Conservation (phyloP, 2,329 filamentous ascomycete species). For the Emergomyces pasteurianus region DNA sequence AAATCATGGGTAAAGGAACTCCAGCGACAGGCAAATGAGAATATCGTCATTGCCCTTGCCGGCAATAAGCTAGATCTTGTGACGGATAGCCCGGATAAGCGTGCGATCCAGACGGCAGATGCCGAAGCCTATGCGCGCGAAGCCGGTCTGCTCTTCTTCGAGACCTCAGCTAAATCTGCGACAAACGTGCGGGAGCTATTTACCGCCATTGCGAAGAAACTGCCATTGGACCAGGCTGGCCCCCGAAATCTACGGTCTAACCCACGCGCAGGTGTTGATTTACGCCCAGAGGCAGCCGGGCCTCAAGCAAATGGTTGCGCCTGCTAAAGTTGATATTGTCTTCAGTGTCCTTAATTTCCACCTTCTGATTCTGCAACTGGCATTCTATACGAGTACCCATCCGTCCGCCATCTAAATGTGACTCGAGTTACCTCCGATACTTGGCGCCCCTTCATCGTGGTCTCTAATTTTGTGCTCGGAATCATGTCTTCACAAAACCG, state of each 20-base stretch:
- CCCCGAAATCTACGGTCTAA: constrained; percentile 67
- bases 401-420: background rate
- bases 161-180: constrained; percentile 94
- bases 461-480: background rate
- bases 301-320: constrained; percentile 52
- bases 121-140: constrained; percentile 92
- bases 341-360: background rate
- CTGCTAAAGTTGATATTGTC: constrained; percentile 37
- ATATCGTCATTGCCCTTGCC: constrained; percentile 96
- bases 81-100: constrained; percentile 87
- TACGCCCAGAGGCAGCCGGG: constrained; percentile 50
- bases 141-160: constrained; percentile 91
- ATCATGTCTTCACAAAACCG: background rate
- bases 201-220: constrained; percentile 93
- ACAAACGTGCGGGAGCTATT: constrained; percentile 95
- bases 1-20: constrained; percentile 99
- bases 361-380: background rate
- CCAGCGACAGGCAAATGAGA: constrained; percentile 97
- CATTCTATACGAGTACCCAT: background rate
- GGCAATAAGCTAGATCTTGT: constrained; percentile 98
- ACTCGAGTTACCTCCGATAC: background rate
- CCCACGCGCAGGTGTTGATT: constrained; percentile 53
- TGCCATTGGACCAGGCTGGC: constrained; percentile 92
- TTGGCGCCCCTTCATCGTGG: background rate
- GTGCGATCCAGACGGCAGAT: constrained; percentile 76